Conservation (phyloP, 345 rosid genomes). For the Isatis tinctoria region DNA sequence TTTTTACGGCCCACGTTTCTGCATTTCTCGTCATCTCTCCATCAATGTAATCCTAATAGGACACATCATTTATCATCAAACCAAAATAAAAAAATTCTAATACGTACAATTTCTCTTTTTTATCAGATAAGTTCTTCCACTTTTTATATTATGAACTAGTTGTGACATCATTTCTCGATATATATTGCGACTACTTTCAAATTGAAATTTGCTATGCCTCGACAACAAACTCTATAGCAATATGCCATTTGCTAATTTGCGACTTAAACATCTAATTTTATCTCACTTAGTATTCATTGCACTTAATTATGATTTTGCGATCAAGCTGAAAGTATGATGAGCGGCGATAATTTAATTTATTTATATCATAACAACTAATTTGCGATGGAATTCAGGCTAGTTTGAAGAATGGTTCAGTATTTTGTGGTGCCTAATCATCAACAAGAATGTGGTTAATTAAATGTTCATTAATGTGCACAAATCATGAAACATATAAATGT, state of each 20-base stretch:
- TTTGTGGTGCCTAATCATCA: too few species aligned
- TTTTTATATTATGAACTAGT: not conserved
- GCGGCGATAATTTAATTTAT: too few species aligned
- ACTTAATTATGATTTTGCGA: not conserved
- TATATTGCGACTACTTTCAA: too few species aligned
- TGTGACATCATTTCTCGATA: not conserved
- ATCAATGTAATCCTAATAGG: constrained; percentile 18
- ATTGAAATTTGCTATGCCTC: too few species aligned
- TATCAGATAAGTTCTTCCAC: not conserved
- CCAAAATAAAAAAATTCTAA: not conserved
- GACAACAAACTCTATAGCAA: too few species aligned
- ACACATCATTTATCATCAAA: constrained; percentile 19
- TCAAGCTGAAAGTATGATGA: not conserved
- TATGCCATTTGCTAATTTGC: not conserved
- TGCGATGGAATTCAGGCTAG: too few species aligned
- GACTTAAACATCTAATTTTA: not conserved
- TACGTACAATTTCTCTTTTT: not conserved
- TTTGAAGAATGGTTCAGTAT: too few species aligned
- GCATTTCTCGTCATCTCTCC: constrained; percentile 7
- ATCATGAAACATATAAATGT: not conserved
- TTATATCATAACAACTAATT: too few species aligned
- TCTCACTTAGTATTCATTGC: not conserved
- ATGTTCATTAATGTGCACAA: not conserved
- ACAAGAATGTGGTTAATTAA: too few species aligned
- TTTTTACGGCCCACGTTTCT: not conserved